Percentiles rank a stretch among this genome's conserved stretches.
phyloP scores from a whole-genome alignment of 495 filamentous ascomycete species.

The Sordaria brevicollis region DNA sequence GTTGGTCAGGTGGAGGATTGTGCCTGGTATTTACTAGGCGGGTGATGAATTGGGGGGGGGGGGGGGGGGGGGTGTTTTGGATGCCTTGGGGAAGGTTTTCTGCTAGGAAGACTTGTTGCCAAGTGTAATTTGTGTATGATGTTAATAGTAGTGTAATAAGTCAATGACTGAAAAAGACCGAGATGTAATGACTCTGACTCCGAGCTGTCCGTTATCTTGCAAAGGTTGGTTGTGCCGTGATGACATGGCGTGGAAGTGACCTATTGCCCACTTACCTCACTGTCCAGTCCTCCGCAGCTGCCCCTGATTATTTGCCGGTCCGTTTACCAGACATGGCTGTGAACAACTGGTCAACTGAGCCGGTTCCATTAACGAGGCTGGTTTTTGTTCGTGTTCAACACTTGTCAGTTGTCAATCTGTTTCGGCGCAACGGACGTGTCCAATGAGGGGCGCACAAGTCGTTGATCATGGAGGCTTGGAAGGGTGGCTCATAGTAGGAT shows the following conservation, averaged over 20 bases:
- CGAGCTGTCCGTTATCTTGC: not conserved
- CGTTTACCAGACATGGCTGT: not conserved
- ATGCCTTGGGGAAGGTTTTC: not conserved
- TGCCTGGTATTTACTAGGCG: slow-evolving; percentile 82
- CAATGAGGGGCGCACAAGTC: not conserved
- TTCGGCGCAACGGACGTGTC: not conserved
- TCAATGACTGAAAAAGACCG: not conserved
- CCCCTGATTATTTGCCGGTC: not conserved
- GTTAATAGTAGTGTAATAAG: not conserved
- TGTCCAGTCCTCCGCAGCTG: not conserved
- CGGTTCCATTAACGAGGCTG: not conserved
- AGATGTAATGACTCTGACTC: not conserved
- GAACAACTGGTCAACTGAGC: not conserved
- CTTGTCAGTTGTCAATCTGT: not conserved
- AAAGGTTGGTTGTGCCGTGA: not conserved
- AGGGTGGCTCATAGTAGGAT: too few relatives aligned
- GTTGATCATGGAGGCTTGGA: not conserved
- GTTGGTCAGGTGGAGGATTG: slow-evolving; percentile 72
- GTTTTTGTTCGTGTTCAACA: not conserved
- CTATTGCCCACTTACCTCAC: not conserved
- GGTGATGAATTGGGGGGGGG: not conserved
- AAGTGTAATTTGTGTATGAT: not conserved
- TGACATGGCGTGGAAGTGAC: not conserved
- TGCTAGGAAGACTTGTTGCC: not conserved
- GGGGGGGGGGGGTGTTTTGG: not conserved